Evolutionary conservation across 2,329 filamentous ascomycete genomes (phyloP).

Genomic region (Alternaria arborescens): DNA sequence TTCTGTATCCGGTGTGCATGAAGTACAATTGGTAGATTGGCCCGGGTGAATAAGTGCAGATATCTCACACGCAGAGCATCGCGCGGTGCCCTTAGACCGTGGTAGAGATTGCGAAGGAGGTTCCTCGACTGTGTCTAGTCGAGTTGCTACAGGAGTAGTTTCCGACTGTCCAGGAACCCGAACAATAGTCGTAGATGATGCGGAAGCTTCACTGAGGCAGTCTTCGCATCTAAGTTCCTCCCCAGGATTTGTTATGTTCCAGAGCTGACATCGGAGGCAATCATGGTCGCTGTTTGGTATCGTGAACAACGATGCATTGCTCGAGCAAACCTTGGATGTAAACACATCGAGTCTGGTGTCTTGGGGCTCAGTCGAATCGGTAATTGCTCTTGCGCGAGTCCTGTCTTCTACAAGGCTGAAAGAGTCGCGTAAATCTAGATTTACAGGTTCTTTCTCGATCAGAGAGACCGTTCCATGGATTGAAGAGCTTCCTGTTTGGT

Average conservation of each 20-base stretch:
- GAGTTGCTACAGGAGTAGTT: neutral
- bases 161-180: neutral
- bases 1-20: slow-evolving; percentile 18
- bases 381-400: slow-evolving; percentile 12
- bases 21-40: slow-evolving; percentile 20
- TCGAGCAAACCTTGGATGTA: slow-evolving; percentile 22
- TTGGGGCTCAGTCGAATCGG: slow-evolving; percentile 26
- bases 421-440: slow-evolving; percentile 11
- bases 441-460: slow-evolving; percentile 1
- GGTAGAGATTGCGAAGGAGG: neutral
- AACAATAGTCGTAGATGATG: neutral
- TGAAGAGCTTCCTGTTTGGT: slow-evolving; percentile 9
- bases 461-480: neutral
- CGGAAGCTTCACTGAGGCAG: slow-evolving; percentile 23
- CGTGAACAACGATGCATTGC: slow-evolving; percentile 18
- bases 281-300: slow-evolving; percentile 9
- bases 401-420: slow-evolving; percentile 23
- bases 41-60: slow-evolving; percentile 25
- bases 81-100: neutral
- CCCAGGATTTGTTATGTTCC: slow-evolving; percentile 33
- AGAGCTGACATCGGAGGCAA: slow-evolving; percentile 38
- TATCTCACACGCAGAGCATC: slow-evolving; percentile 38
- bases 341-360: slow-evolving; percentile 35
- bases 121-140: neutral
- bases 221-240: slow-evolving; percentile 32